Evolutionary conservation across 257 asterid genomes (phyloP).

Genomic region (Solanum peruvianum): DNA sequence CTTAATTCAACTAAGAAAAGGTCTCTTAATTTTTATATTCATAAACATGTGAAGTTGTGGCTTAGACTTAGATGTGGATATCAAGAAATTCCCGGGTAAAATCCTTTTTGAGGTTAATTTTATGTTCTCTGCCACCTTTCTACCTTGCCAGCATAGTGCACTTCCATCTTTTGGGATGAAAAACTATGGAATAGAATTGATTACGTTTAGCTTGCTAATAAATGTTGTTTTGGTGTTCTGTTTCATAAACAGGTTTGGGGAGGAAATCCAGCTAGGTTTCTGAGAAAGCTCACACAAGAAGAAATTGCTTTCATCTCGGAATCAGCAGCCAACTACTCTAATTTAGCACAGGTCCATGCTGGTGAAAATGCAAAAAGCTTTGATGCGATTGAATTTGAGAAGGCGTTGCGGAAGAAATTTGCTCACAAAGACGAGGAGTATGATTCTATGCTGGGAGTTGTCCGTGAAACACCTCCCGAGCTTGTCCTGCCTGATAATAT

Average conservation of each 20-base stretch:
- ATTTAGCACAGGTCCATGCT: conserved; percentile 71
- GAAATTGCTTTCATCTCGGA: conserved; percentile 77
- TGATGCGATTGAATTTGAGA: conserved; percentile 69
- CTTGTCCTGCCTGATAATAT: conserved; percentile 28
- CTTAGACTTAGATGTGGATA: not conserved
- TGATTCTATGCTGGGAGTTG: conserved; percentile 43
- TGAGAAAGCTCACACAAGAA: conserved; percentile 82
- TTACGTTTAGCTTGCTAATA: not conserved
- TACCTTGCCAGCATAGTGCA: not conserved
- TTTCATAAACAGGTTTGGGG: conserved; percentile 70
- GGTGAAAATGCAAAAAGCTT: conserved; percentile 81
- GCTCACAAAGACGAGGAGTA: conserved; percentile 43
- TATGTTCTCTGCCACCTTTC: not conserved
- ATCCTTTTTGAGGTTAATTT: not conserved
- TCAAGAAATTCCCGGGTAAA: not conserved
- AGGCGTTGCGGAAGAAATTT: conserved; percentile 63
- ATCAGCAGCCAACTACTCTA: conserved; percentile 72
- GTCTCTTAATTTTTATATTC: not conserved
- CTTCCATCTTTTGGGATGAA: not conserved
- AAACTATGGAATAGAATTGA: not conserved
- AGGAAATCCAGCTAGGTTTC: conserved; percentile 92
- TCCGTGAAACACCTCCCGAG: conserved; percentile 44
- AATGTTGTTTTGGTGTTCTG: not conserved
- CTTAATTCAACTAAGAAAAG: not conserved
- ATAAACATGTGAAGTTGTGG: not conserved